Evolutionary conservation across 2,329 filamentous ascomycete species (phyloP), one percentile per base, ranked within the genome.

Genomic region (Orbilia javanica): DNA sequence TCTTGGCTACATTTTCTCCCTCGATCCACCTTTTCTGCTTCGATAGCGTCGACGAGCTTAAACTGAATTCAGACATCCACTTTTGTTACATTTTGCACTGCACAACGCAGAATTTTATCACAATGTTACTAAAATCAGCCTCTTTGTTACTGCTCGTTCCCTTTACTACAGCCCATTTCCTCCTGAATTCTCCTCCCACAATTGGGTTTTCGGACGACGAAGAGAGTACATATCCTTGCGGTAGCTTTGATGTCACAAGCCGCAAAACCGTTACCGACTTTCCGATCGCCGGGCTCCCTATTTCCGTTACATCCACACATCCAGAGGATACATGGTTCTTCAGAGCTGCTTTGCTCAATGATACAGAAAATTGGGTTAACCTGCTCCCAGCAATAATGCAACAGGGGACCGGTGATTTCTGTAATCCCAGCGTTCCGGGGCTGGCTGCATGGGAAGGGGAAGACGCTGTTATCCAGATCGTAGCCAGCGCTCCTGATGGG

Each of bases 191-290:
- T 5, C 75, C 75, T 50, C 27, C 64, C 2, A 63, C 69, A 13
- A 68, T 79, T 31, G 75, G 75, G 3, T 79, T 79, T 36, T 57
- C 44, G 3, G 75, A 79, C 20, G 69, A 74, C 39, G 52, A 74
- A 1, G 69, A 79, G 29, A 18, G 31, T 7, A 22, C 25, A n/a
- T 79, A 74, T 50, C 75, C 75, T 13, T 79, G 75, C 20, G 75
- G 75, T 13, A 62, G 64, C 18, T 74, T 74, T 57, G 39, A 79
- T 15, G 36, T 36, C 1, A 57, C 36, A 5, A 20, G 31, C 34
- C 69, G 75, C 7, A 65, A 69, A 52, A 42, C 53, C 11, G 74
- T 78, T 8, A 78, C 74, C 3, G 34, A 78, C 29, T 72, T 72
- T 34, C 74, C 74, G 7, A 44, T 68, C 46, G 50, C 22, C 6